Percentiles rank a stretch among this genome's conserved stretches.
These are phyloP conservation scores for Tetrastigma voinierianum DNA, from an alignment of 164 flowering plant genomes.

Conservation along the genomic window DNA sequence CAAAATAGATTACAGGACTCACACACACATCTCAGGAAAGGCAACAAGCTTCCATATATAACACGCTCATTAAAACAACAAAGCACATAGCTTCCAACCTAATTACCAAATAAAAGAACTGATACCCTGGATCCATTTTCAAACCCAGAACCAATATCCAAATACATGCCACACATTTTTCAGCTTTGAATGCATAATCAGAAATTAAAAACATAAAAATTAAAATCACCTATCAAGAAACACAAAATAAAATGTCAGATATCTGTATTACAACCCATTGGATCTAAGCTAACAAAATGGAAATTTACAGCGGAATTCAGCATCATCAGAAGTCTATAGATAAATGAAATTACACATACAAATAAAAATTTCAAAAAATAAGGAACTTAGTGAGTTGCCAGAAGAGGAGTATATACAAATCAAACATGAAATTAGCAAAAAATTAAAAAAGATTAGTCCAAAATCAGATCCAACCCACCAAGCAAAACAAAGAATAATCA, in stretches of 20 bases:
- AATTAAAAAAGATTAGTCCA: not conserved
- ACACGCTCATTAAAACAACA: not conserved
- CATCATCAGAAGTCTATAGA: too few relatives aligned
- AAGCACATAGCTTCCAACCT: not conserved
- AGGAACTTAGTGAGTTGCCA: too few relatives aligned
- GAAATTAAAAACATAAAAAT: constrained; percentile 5
- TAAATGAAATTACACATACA: too few relatives aligned
- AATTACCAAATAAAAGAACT: not conserved
- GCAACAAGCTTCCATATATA: not conserved
- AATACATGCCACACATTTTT: too few relatives aligned
- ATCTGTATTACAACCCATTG: not conserved
- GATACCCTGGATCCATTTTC: not conserved
- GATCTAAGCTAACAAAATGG: not conserved
- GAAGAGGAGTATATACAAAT: not conserved
- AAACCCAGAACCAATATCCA: not conserved
- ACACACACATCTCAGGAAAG: not conserved
- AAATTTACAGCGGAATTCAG: too few relatives aligned
- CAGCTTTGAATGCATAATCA: not conserved
- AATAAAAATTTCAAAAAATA: too few relatives aligned
- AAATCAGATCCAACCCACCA: constrained; percentile 16
- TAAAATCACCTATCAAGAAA: constrained; percentile 8
- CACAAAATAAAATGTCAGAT: constrained; percentile 10
- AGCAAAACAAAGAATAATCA: not conserved
- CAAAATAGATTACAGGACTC: not conserved
- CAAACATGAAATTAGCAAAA: constrained; percentile 1